These are phyloP conservation scores for Aspergillus hiratsukae DNA, from an alignment of 2,329 filamentous ascomycete genomes.

Conservation along the genomic window DNA sequence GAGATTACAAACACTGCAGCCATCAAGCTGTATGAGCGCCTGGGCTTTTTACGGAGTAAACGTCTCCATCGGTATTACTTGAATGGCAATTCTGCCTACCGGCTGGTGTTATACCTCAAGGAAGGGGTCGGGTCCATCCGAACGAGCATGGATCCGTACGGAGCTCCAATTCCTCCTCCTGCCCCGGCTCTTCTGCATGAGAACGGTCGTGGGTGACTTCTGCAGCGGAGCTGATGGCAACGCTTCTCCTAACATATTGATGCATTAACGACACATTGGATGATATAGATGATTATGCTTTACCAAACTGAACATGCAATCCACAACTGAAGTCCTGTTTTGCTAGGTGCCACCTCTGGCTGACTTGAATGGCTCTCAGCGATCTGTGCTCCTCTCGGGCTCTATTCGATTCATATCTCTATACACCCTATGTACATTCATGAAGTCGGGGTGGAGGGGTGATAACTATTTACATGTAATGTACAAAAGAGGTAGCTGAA, in stretches of 20 bases:
- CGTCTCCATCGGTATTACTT: slow-evolving; percentile 92
- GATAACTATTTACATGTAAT: slow-evolving; percentile 13
- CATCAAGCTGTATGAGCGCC: slow-evolving; percentile 84
- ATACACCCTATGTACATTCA: slow-evolving; percentile 2
- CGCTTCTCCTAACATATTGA: not conserved
- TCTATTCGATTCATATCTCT: not conserved
- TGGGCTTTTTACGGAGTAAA: slow-evolving; percentile 90
- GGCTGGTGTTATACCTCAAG: slow-evolving; percentile 77
- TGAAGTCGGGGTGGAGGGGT: not conserved
- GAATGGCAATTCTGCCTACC: slow-evolving; percentile 91
- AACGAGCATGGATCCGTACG: slow-evolving; percentile 33
- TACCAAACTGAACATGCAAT: not conserved
- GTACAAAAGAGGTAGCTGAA: slow-evolving; percentile 5
- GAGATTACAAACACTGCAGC: slow-evolving; percentile 89
- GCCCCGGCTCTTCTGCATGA: slow-evolving; percentile 18
- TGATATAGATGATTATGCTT: not conserved
- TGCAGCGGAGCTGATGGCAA: not conserved
- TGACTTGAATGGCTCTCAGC: not conserved
- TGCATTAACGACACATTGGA: not conserved
- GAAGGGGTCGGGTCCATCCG: slow-evolving; percentile 48
- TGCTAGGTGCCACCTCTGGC: not conserved
- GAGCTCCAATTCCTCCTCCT: slow-evolving; percentile 12
- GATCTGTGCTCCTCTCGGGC: not conserved
- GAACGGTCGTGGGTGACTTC: slow-evolving; percentile 15
- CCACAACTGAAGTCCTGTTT: not conserved